Evolutionary conservation across 1,139 yeast species (phyloP), one percentile per base, ranked within the genome.

Genomic region (Debaryomyces coudertii): DNA sequence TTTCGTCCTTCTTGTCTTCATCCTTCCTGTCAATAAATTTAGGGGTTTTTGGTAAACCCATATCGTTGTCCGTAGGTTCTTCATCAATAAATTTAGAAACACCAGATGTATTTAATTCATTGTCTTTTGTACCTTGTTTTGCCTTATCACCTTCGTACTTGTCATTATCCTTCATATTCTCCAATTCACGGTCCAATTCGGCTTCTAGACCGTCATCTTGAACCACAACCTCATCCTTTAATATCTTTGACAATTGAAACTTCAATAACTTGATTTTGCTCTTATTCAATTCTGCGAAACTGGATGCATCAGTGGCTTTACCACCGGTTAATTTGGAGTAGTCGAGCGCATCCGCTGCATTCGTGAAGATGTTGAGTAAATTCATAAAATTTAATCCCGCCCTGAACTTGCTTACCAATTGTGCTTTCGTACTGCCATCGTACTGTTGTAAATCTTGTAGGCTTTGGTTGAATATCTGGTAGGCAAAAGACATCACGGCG

Each of bases 401-500:
- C 45, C 64, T 61, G 33, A 74, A 56, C 52, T 73, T 73, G 30
- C 56, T 53, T 6, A 66, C 61, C 51, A 69, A 57, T 20, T 57
- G 62, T 2, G 54, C 56, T 58, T 66, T 62, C 50, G 58, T 54
- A 43, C 61, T 40, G 16, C 65, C 68, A 16, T 62, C 57, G 40
- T 65, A 66, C 15, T 55, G 48, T 41, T 55, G 50, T 39, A 74
- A 58, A 23, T 60, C 65, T 36, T 61, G 62, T 20, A 75, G 60
- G 47, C 76, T 64, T 22, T 76, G 71, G 45, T 80, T 82, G 63
- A 85, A 85, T 30, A 90, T 73, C 49, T 76, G 75, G 57, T 79
- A 74, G 3, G 85, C 79, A 65, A 90, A 89, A 42, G 75, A 71
- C 54, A 82, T 73, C 2, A 87, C 82, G 36, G 84, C 76, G 9